Base-by-base conservation (phyloP, 345 rosid species). In the Salix viminalis region DNA sequence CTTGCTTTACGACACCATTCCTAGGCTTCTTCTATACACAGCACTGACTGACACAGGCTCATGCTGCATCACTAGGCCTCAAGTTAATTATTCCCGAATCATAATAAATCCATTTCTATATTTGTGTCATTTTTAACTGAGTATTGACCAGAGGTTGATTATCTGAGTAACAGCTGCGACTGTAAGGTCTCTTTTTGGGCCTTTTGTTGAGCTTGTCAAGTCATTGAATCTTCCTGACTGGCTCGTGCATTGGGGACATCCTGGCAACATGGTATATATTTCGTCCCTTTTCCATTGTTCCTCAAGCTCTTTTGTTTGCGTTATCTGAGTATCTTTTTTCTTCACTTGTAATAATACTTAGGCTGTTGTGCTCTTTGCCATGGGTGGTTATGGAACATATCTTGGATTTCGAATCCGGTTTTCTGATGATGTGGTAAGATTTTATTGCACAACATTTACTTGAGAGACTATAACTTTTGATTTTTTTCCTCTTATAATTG, bases 181-280 rank as follows among this genome's bases (percentile, higher is more conserved):
- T 39, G 86, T 91, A 69, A 90, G 84, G 73, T 89, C 96, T 85
- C 83, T 87, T 13, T 77, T 87, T 54, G 91, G 87, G 65, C 98
- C 99, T 14, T 86, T 91, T 69, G 96, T 84, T 84, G 97, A 96
- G 88, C 79, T 91, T 76, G 92, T 96, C 69, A 88, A 90, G 78
- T 85, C 95, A 11, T 86, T 67, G 86, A 90, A 87, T 82, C 91
- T 93, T 72, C 98, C 97, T 71, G 92, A 65, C 26, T 92, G 94
- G 97, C 97, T 95, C 52, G 94, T 95, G 69, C 99, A 96, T 32
- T 96, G 98, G 98, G 99, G 96, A 32, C 97, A 93, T 76, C 97
- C 94, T 2, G 98, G 97, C 48, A 93, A 91, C 86, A 93, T 93
- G 97, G 97, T 89, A 85, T 89, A 84, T 52, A 23, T 37, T 36